Evolutionary conservation across 2,329 filamentous ascomycete genomes (phyloP).

Genomic region (Cordyceps cicadae): DNA sequence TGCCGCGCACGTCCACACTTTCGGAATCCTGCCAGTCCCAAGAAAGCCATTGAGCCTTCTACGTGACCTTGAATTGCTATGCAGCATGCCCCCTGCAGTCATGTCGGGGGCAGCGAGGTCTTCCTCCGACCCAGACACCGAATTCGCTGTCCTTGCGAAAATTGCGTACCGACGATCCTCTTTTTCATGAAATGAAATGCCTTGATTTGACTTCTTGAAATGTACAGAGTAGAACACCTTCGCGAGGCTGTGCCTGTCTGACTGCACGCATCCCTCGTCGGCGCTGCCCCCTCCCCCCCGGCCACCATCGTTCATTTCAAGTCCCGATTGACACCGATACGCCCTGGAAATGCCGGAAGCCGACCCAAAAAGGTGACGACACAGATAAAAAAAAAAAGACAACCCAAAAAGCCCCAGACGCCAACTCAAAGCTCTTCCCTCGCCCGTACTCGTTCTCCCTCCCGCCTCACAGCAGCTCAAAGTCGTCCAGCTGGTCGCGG

Average conservation of each 20-base stretch:
- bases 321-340: background rate
- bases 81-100: background rate
- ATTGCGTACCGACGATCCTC: background rate
- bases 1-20: background rate
- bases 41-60: too few relatives aligned
- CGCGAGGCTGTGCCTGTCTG: background rate
- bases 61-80: background rate
- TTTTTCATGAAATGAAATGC: background rate
- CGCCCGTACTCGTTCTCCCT: too few relatives aligned
- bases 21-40: background rate
- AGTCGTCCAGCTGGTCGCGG: conserved; percentile 90
- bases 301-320: background rate
- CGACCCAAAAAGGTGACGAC: background rate
- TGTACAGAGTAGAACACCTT: background rate
- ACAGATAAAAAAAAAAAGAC: background rate
- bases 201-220: background rate
- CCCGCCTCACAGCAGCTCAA: conserved; percentile 64
- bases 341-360: conserved; percentile 2
- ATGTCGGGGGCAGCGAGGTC: background rate
- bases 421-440: background rate
- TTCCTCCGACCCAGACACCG: background rate
- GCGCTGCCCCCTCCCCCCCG: background rate
- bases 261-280: background rate
- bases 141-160: background rate
- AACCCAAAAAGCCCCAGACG: background rate